A percentile compares a stretch with the other conserved stretches of the same genome.
phyloP scores from a whole-genome alignment of 75 land plant species.

The Cunninghamia lanceolata region DNA sequence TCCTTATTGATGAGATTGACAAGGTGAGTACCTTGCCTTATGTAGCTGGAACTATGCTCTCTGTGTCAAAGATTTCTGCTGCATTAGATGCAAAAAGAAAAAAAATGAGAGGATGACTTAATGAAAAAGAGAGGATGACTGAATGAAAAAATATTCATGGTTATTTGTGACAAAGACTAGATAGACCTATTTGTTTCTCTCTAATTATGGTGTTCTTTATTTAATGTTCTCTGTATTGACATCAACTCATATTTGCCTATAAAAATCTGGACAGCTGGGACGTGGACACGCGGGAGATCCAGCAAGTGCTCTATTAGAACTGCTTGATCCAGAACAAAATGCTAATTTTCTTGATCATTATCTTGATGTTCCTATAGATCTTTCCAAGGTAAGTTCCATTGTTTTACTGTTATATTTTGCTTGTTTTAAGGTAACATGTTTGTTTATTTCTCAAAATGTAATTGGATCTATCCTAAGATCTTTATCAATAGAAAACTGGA shows the following conservation, averaged over 20 bases:
- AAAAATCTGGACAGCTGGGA: constrained; percentile 62
- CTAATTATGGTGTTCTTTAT: not conserved
- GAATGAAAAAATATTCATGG: not conserved
- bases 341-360: constrained; percentile 96
- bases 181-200: not conserved
- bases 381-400: constrained; percentile 78
- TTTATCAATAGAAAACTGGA: not conserved
- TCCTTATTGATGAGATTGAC: constrained; percentile 97
- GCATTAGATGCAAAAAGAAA: not conserved
- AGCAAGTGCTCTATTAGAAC: constrained; percentile 94
- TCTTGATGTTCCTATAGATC: constrained; percentile 93
- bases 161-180: not conserved
- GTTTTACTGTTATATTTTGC: not conserved
- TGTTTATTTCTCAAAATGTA: not conserved
- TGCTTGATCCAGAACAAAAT: constrained; percentile 99
- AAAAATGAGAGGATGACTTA: too few relatives aligned
- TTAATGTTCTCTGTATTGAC: not conserved
- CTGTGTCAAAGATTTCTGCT: not conserved
- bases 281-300: constrained; percentile 99
- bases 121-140: not conserved
- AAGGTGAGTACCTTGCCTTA: constrained; percentile 55
- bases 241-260: too few relatives aligned
- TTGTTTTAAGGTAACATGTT: not conserved
- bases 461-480: not conserved
- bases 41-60: not conserved